Evolutionary conservation across 1,284 basidiomycete genomes (phyloP), one percentile per base, ranked within the genome.

Genomic region (Erythrobasidium hasegawianum): DNA sequence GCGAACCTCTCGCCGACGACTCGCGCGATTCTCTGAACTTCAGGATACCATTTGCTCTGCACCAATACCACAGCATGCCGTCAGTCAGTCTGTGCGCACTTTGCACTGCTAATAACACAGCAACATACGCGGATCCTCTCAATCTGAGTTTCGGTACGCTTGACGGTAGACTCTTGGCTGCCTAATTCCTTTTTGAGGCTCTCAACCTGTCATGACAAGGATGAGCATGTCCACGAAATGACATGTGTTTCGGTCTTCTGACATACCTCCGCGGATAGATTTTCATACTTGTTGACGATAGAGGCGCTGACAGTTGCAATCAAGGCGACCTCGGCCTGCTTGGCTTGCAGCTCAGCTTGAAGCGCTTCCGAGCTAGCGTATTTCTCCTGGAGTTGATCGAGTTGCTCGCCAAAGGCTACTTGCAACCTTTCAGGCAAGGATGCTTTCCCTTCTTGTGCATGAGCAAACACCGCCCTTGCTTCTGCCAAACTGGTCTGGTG

Each of bases 41-140:
- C 87, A 3, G 94, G 94, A 69, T 90, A 83, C 90, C 95, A 98
- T 64, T 85, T 83, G 50, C 85, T 84, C 89, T 91, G 72, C n/a
- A n/a, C n/a, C n/a, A n/a, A 18, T 61, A 18, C 26, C 40, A 10
- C 5, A 26, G 38, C 16, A 10, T 16, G 38, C 49, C 49, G 39
- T 20, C 18, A 45, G 10, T 14, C 18, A 20, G 33, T 24, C n/a
- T n/a, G n/a, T n/a, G n/a, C n/a, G n/a, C n/a, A n/a, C n/a, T n/a
- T n/a, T n/a, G n/a, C n/a, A n/a, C n/a, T n/a, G n/a, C n/a, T n/a
- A n/a, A n/a, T n/a, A n/a, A n/a, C n/a, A n/a, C n/a, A n/a, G n/a
- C n/a, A 16, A 57, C 61, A 20, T 24, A 64, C 61, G 49, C 56
- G 61, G 2, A 64, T 8, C 13, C 20, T 41, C 9, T 64, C 41